Conservation (phyloP, 805 yeast species). For the Suhomyces sp. region DNA sequence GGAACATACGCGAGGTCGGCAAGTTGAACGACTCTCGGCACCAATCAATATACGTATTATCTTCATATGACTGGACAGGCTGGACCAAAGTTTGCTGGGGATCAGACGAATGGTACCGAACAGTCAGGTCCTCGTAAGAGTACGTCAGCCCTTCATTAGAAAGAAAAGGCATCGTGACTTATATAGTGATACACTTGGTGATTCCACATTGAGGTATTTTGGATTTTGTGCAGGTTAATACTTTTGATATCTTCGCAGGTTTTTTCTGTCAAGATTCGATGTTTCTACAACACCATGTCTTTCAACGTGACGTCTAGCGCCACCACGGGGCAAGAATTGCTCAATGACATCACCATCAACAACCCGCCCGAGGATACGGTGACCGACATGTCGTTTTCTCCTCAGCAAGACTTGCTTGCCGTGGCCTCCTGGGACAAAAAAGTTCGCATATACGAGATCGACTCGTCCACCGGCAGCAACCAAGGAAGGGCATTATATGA, state of each 20-base stretch:
- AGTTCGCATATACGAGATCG: constrained; percentile 87
- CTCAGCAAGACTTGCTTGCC: constrained; percentile 76
- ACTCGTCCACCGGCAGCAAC: constrained; percentile 64
- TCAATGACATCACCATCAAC: constrained; percentile 65
- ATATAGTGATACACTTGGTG: neutral
- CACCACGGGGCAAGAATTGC: constrained; percentile 55
- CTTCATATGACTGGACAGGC: constrained; percentile 24
- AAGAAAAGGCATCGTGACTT: neutral
- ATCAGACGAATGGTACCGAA: neutral
- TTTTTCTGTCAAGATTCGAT: neutral
- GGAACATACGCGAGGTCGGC: constrained; percentile 12
- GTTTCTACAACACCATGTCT: constrained; percentile 27
- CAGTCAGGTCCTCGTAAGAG: neutral
- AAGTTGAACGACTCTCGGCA: constrained; percentile 36
- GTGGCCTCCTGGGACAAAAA: constrained; percentile 94
- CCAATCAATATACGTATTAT: constrained; percentile 53
- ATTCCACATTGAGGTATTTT: no score
- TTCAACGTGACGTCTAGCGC: constrained; percentile 39
- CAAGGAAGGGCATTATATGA: constrained; percentile 88
- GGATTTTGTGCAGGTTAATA: neutral
- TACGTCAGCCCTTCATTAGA: neutral
- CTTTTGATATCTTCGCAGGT: no score
- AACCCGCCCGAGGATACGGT: constrained; percentile 93
- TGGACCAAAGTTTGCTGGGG: neutral
- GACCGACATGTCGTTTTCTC: constrained; percentile 79